phyloP scores from a whole-genome alignment of 2,329 filamentous ascomycete species.

The Diaporthe destruens region DNA sequence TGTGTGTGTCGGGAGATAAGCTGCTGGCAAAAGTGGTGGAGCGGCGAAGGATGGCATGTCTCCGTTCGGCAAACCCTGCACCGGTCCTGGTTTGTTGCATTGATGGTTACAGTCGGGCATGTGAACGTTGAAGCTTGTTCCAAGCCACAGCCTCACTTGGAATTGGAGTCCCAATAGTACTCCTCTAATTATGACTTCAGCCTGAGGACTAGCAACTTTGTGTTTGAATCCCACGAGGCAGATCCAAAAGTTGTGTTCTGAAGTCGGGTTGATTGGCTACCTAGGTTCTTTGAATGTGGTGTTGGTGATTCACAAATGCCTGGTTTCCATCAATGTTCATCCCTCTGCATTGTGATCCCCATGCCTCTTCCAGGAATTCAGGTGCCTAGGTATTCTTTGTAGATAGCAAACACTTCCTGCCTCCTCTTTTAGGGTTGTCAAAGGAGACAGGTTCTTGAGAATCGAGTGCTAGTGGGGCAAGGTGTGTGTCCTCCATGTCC shows the following conservation, averaged over 20 bases:
- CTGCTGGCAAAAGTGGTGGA: background rate
- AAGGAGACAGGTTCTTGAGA: no score
- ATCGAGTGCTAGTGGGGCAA: background rate
- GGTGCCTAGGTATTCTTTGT: background rate
- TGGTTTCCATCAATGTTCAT: no score
- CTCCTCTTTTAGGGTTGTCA: no score
- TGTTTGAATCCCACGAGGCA: no score
- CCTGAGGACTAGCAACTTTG: no score
- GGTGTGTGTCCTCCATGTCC: background rate
- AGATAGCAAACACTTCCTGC: background rate
- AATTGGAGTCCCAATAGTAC: no score
- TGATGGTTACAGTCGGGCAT: no score
- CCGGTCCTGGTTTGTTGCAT: background rate
- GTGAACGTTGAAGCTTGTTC: no score
- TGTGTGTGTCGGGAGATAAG: background rate
- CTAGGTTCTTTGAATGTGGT: background rate
- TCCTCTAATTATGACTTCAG: no score
- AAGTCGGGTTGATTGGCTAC: background rate
- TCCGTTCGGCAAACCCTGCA: background rate
- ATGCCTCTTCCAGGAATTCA: no score
- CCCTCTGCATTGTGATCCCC: no score
- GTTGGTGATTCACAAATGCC: background rate
- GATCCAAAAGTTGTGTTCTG: background rate
- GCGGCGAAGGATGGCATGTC: background rate
- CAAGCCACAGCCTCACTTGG: no score